phyloP scores from a whole-genome alignment of 2,329 filamentous ascomycete genomes.

The Neonectria punicea region DNA sequence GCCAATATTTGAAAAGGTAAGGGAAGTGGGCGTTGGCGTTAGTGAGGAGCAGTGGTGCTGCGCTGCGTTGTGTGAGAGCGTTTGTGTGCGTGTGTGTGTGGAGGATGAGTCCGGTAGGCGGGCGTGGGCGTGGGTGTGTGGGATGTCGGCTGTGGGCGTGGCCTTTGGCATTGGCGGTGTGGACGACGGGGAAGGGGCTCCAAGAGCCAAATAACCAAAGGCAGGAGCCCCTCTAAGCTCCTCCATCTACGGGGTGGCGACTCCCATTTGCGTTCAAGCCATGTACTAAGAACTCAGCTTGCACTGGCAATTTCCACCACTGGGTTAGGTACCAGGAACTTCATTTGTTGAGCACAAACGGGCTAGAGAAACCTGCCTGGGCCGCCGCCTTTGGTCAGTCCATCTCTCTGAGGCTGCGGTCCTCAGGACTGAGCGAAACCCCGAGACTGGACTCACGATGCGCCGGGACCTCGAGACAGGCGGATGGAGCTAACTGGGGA shows the following conservation, averaged over 20 bases:
- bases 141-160: background rate
- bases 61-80: constrained; percentile 2
- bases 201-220: background rate
- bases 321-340: constrained; percentile 12
- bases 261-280: constrained; percentile 5
- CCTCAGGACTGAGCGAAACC: constrained; percentile 14
- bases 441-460: constrained; percentile 2
- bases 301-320: constrained; percentile 2
- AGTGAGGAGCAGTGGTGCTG: constrained; percentile 14
- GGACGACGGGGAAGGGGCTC: constrained; percentile 8
- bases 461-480: constrained; percentile 8
- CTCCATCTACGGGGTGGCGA: constrained; percentile 16
- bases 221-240: constrained; percentile 10
- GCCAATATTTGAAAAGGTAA: constrained; percentile 17
- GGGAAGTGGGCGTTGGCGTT: constrained; percentile 20
- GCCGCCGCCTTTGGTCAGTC: background rate
- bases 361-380: background rate
- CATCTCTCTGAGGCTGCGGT: background rate
- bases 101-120: constrained; percentile 10
- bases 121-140: constrained; percentile 5
- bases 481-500: background rate
- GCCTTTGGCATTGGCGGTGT: constrained; percentile 20
- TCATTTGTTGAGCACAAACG: constrained; percentile 1
- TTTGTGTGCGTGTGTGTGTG: background rate
- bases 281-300: constrained; percentile 11